Evolutionary conservation across 2,329 filamentous ascomycete species (phyloP).

Genomic region (Calonectria pseudoturangicola): DNA sequence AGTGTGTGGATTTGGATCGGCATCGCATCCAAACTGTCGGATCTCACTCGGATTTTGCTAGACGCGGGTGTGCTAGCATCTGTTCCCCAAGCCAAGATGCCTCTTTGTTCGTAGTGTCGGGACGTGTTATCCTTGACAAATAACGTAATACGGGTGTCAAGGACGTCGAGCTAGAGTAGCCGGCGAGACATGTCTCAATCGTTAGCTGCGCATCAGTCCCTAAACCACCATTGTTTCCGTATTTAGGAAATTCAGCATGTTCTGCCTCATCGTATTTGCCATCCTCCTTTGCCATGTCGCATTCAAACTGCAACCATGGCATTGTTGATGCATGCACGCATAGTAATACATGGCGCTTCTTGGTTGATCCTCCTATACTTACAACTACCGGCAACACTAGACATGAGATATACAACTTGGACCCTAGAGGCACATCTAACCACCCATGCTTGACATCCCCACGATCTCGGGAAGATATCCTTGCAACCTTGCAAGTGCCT

Average conservation of each 20-base stretch:
- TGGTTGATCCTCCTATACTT: background rate
- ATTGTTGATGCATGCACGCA: background rate
- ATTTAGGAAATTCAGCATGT: slow-evolving; percentile 8
- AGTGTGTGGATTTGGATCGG: slow-evolving; percentile 29
- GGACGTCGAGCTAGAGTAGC: slow-evolving; percentile 12
- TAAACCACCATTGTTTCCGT: background rate
- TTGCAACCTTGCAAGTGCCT: slow-evolving; percentile 13
- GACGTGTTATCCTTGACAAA: background rate
- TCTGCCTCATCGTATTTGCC: background rate
- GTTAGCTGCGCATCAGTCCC: slow-evolving; percentile 10
- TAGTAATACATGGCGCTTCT: background rate
- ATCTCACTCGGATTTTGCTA: slow-evolving; percentile 1
- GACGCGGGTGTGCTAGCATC: background rate
- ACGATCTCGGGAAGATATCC: slow-evolving; percentile 26
- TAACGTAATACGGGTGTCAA: background rate
- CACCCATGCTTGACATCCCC: slow-evolving; percentile 10
- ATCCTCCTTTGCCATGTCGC: background rate
- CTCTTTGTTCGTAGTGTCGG: background rate
- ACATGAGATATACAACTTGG: background rate
- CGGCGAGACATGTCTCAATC: slow-evolving; percentile 1
- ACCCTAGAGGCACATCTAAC: background rate
- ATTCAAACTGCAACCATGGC: background rate
- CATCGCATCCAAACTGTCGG: slow-evolving; percentile 27
- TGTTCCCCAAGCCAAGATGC: background rate
- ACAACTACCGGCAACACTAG: background rate